Evolutionary conservation across 1,284 basidiomycete species (phyloP).

Genomic region (Microbotryum silenes-acaulis): DNA sequence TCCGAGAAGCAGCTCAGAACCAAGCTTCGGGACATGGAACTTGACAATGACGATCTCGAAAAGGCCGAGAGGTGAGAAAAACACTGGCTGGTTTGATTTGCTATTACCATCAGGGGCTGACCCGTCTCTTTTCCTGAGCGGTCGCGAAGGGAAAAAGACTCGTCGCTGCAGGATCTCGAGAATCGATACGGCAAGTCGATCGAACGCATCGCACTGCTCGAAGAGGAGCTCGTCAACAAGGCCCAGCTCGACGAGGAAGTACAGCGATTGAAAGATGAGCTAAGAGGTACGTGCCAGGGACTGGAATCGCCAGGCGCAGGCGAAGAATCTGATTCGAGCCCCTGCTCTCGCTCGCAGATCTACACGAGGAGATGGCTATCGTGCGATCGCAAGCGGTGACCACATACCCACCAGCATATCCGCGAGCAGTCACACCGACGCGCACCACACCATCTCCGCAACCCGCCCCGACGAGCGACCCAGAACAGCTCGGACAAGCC

Average conservation of each 20-base stretch:
- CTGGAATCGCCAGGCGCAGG: background rate
- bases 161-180: slow-evolving; percentile 79
- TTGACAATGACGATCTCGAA: slow-evolving; percentile 93
- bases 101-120: background rate
- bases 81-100: no score
- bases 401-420: slow-evolving; percentile 1
- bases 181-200: slow-evolving; percentile 71
- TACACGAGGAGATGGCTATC: slow-evolving; percentile 25
- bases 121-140: background rate
- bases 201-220: slow-evolving; percentile 93
- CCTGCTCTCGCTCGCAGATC: slow-evolving; percentile 5
- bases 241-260: slow-evolving; percentile 81
- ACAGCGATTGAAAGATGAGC: slow-evolving; percentile 85
- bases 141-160: slow-evolving; percentile 29
- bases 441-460: background rate
- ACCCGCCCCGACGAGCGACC: background rate
- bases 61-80: slow-evolving; percentile 31
- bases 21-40: slow-evolving; percentile 62
- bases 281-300: slow-evolving; percentile 59
- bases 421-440: slow-evolving; percentile 10
- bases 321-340: background rate
- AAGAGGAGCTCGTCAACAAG: slow-evolving; percentile 92
- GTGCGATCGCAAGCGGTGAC: slow-evolving; percentile 1
- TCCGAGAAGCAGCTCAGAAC: slow-evolving; percentile 32
- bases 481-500: no score